Base-by-base conservation (phyloP, 2,329 filamentous ascomycete species). In the Diaporthe sp. region DNA sequence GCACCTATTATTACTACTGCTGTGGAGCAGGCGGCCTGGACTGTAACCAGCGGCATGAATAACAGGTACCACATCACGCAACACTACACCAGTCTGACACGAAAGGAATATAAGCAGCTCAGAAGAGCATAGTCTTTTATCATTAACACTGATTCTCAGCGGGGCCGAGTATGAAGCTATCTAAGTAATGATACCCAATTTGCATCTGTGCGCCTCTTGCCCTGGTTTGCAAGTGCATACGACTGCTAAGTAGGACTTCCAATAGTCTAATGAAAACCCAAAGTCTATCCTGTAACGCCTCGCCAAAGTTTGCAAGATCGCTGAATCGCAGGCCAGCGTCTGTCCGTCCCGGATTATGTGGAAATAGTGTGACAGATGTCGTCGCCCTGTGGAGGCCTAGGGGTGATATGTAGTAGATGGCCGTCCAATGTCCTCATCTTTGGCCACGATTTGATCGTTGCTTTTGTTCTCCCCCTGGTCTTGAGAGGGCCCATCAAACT, bases 211-310 rank as follows among this genome's bases (percentile, higher is more conserved):
- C 46, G 59, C 53, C 42, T 25, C n/a, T 55, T 67, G 39, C 58
- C 44, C 39, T 69, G 31, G 37, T 74, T 25, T 37, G 25, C 42
- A 42, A 65, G 25, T 59, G 44, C 49, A 42, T n/a, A 19, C n/a
- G 1, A 7, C 25, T 73, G 46, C n/a, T 42, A 25, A 22, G 55
- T 46, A 22, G 62, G 59, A 37, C 46, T 37, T 74, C 44, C 68
- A 72, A 19, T 28, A n/a, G 55, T 76, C 58, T 71, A 70, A 65
- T 49, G 46, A 74, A 61, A 69, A 42, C 71, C 72, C 65, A 68
- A 37, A 34, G 22, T 74, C 67, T 76, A 76, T 49, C 72, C 75
- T 25, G 65, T 49, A 76, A 76, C 75, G 75, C 75, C 75, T 72
- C 65, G 75, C 75, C 28, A 72, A 61, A 67, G 19, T 67, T 22